These are phyloP conservation scores for Fusarium sp. DNA, from an alignment of 2,329 filamentous ascomycete genomes.

Conservation along the genomic window DNA sequence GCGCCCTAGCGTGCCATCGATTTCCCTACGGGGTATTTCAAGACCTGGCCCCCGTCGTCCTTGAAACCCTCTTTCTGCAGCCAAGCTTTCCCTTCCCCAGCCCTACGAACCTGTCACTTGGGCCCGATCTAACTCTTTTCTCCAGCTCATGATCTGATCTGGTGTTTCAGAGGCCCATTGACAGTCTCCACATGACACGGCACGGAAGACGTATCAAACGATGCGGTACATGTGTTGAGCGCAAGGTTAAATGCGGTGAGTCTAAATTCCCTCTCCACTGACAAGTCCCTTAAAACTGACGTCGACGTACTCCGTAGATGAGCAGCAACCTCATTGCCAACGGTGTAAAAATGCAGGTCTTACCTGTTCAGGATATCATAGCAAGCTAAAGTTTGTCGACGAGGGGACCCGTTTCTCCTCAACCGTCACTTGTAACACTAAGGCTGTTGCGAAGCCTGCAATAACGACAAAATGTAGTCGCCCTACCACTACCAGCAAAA, in stretches of 20 bases:
- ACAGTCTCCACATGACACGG: slow-evolving; percentile 16
- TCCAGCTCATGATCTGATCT: not conserved
- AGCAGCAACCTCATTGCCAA: slow-evolving; percentile 33
- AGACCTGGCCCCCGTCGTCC: slow-evolving; percentile 17
- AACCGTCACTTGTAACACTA: not conserved
- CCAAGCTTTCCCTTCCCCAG: slow-evolving; percentile 14
- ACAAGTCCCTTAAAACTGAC: not conserved
- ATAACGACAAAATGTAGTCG: not conserved
- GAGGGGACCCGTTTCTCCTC: slow-evolving; percentile 21
- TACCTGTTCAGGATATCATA: slow-evolving; percentile 28
- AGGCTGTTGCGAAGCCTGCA: not conserved
- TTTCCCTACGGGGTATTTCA: slow-evolving; percentile 37
- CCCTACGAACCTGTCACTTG: slow-evolving; percentile 5
- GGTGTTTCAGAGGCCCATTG: not conserved
- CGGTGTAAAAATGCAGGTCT: slow-evolving; percentile 31
- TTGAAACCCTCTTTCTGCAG: not conserved
- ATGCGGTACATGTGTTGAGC: slow-evolving; percentile 36
- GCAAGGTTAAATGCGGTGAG: slow-evolving; percentile 37
- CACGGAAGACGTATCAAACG: slow-evolving; percentile 37
- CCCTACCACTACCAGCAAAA: not conserved
- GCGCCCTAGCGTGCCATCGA: slow-evolving; percentile 2
- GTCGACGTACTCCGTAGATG: slow-evolving; percentile 13
- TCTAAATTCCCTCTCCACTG: not conserved
- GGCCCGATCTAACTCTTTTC: slow-evolving; percentile 1
- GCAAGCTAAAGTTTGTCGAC: slow-evolving; percentile 34